A percentile compares a stretch with the other conserved stretches of the same genome.
Conservation (phyloP, 1,284 basidiomycete genomes). For the Trichosporon sp. region DNA sequence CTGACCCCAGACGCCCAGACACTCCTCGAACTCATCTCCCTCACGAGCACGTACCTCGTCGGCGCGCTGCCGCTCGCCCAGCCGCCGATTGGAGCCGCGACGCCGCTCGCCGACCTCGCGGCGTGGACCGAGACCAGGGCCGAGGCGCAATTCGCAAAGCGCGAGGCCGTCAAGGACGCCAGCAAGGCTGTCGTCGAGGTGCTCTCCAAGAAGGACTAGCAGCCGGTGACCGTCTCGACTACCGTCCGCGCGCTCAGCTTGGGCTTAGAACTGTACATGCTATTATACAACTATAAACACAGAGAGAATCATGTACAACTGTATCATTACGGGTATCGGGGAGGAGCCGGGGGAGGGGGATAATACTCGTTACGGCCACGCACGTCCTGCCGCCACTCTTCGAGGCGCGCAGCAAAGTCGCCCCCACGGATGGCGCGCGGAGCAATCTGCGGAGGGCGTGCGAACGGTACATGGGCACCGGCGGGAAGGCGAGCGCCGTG, state of each 20-base stretch:
- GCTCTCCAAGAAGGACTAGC: slow-evolving; percentile 7
- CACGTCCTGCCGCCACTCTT: neutral
- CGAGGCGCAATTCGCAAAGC: slow-evolving; percentile 16
- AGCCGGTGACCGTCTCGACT: neutral
- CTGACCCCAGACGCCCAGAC: slow-evolving; percentile 19
- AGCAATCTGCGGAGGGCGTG: neutral
- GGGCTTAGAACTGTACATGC: neutral
- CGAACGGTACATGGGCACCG: no score
- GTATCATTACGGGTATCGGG: neutral
- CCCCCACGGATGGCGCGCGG: neutral
- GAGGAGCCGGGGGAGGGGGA: neutral
- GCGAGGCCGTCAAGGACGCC: slow-evolving; percentile 17
- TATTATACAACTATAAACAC: neutral
- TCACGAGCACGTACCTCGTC: slow-evolving; percentile 16
- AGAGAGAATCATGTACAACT: neutral
- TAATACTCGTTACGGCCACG: neutral
- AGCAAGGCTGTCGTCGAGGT: slow-evolving; percentile 18
- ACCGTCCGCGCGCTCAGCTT: neutral
- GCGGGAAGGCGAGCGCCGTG: no score
- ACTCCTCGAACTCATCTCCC: slow-evolving; percentile 21
- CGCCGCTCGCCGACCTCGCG: slow-evolving; percentile 11
- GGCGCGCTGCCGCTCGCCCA: slow-evolving; percentile 19
- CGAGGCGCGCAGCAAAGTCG: neutral
- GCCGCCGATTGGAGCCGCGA: neutral
- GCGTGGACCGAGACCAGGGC: slow-evolving; percentile 19